These are phyloP conservation scores for Trichophyton schoenleinii DNA, from an alignment of 2,329 filamentous ascomycete genomes.

Conservation along the genomic window DNA sequence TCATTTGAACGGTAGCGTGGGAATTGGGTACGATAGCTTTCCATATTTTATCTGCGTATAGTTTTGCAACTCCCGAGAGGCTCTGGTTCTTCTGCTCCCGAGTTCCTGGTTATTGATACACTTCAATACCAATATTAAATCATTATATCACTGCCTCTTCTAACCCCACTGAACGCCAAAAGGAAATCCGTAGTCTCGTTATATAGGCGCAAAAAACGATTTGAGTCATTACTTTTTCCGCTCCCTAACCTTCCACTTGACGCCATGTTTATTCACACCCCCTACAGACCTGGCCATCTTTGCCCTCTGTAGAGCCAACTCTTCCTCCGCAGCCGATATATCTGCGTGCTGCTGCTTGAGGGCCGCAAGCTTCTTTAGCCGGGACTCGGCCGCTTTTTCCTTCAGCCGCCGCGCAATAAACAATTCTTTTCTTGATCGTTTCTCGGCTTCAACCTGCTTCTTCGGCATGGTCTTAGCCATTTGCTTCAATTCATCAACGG, in stretches of 20 bases:
- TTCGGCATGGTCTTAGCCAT: slow-evolving; percentile 27
- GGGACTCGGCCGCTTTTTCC: slow-evolving; percentile 37
- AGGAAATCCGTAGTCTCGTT: neutral
- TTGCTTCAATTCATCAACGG: slow-evolving; percentile 10
- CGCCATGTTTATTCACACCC: slow-evolving; percentile 50
- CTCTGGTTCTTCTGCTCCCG: neutral
- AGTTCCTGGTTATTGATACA: neutral
- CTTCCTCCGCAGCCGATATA: slow-evolving; percentile 43
- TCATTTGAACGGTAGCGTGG: neutral
- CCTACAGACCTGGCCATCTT: slow-evolving; percentile 50
- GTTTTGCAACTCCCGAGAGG: neutral
- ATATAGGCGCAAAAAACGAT: neutral
- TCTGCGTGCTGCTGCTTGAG: slow-evolving; percentile 44
- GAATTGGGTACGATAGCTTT: neutral
- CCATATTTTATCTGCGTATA: neutral
- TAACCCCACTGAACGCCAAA: neutral
- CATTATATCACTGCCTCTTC: neutral
- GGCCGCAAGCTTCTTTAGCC: slow-evolving; percentile 39
- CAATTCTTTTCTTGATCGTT: slow-evolving; percentile 26
- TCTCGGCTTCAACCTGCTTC: slow-evolving; percentile 33
- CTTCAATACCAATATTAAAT: neutral
- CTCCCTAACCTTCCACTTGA: slow-evolving; percentile 53
- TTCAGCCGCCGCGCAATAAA: slow-evolving; percentile 35
- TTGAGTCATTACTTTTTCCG: slow-evolving; percentile 39
- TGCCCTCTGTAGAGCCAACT: slow-evolving; percentile 47